These are phyloP conservation scores for Rhizodiscina lignyota DNA, from an alignment of 495 filamentous ascomycete genomes.

Conservation along the genomic window DNA sequence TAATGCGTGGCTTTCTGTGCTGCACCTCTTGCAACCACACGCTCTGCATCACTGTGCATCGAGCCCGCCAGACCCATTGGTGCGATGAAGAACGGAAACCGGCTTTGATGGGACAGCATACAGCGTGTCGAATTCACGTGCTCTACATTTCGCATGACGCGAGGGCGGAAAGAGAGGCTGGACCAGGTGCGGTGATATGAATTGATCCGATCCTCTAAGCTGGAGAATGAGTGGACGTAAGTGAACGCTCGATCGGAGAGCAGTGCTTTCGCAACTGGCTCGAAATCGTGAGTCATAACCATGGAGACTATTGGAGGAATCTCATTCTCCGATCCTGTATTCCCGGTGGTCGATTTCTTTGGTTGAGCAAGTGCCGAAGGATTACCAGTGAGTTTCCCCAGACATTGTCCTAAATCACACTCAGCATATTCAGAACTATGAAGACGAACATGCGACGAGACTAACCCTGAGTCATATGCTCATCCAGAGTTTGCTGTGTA, in stretches of 20 bases:
- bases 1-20: neutral
- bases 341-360: no score
- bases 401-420: no score
- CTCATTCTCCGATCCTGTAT: no score
- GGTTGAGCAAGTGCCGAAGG: no score
- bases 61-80: conserved; percentile 11
- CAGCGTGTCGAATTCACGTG: conserved; percentile 3
- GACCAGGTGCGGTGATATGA: conserved; percentile 7
- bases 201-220: conserved; percentile 8
- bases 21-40: conserved; percentile 1
- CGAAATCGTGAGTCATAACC: no score
- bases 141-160: conserved; percentile 10
- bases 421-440: no score
- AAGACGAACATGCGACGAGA: no score
- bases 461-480: no score
- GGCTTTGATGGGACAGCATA: conserved; percentile 6
- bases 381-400: no score
- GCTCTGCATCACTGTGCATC: conserved; percentile 9
- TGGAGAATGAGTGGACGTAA: conserved; percentile 10
- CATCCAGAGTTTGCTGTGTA: no score
- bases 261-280: conserved; percentile 6
- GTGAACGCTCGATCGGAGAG: conserved; percentile 6
- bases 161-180: conserved; percentile 11
- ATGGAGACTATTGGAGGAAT: no score
- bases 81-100: conserved; percentile 13